A percentile compares a stretch with the other conserved stretches of the same genome.
Evolutionary conservation across 148 eudicot genomes (phyloP).

Genomic region (Amaranthus palmeri): DNA sequence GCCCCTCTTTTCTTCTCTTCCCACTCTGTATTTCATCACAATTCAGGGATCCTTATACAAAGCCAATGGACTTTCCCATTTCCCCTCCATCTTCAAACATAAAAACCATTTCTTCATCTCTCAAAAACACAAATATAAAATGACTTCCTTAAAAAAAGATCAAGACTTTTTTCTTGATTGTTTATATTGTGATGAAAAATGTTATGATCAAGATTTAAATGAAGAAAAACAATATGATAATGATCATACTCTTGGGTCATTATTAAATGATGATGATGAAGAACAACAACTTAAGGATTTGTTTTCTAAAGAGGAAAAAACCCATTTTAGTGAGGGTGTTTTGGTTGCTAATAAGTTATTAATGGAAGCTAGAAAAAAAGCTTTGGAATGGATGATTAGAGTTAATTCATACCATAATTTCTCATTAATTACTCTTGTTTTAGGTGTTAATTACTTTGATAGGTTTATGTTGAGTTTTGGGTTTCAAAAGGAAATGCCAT

Average conservation of each 20-base stretch:
- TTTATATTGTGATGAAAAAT: slow-evolving; percentile 24
- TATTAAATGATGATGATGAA: slow-evolving; percentile 20
- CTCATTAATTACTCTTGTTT: slow-evolving; percentile 37
- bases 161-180: slow-evolving; percentile 14
- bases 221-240: neutral
- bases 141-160: slow-evolving; percentile 20
- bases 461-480: slow-evolving; percentile 42
- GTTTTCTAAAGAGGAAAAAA: slow-evolving; percentile 42
- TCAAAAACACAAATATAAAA: slow-evolving; percentile 1
- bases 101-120: neutral
- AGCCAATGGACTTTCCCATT: slow-evolving; percentile 5
- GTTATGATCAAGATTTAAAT: neutral
- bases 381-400: slow-evolving; percentile 59
- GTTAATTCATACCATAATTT: slow-evolving; percentile 53
- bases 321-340: slow-evolving; percentile 12
- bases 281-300: slow-evolving; percentile 42
- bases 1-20: slow-evolving; percentile 7
- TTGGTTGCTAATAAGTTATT: slow-evolving; percentile 13
- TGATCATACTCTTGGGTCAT: neutral
- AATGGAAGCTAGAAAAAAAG: slow-evolving; percentile 40
- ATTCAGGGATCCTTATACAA: neutral
- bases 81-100: too few relatives aligned
- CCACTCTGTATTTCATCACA: neutral
- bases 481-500: slow-evolving; percentile 53
- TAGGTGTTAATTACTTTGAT: slow-evolving; percentile 68